These are phyloP conservation scores for Entrophospora sp. DNA, from an alignment of 192 early-diverging fungal species.

Conservation along the genomic window DNA sequence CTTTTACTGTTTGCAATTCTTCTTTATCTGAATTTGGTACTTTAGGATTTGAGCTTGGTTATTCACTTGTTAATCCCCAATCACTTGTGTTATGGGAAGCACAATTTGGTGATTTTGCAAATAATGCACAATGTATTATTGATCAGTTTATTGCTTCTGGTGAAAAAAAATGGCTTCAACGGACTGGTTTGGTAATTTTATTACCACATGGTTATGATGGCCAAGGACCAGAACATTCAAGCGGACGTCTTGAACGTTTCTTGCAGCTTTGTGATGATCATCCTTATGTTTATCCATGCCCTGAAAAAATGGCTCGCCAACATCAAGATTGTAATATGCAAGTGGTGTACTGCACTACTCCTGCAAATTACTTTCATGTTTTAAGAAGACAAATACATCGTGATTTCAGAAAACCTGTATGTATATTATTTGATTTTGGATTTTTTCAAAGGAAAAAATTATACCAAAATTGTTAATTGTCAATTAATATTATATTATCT, in stretches of 20 bases:
- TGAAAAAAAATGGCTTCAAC: conserved; percentile 90
- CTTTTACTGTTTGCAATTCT: conserved; percentile 90
- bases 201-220: conserved; percentile 98
- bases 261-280: conserved; percentile 94
- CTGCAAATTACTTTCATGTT: conserved; percentile 96
- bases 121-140: conserved; percentile 95
- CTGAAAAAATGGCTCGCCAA: conserved; percentile 78
- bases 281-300: conserved; percentile 70
- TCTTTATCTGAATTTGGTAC: conserved; percentile 92
- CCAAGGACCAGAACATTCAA: conserved; percentile 98
- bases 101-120: conserved; percentile 98
- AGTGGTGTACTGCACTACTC: conserved; percentile 93
- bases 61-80: conserved; percentile 91
- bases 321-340: conserved; percentile 99
- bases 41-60: conserved; percentile 95
- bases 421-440: too few species aligned
- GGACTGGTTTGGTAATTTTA: conserved; percentile 82
- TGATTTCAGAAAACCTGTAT: conserved; percentile 92
- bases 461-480: background rate
- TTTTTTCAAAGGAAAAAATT: too few species aligned
- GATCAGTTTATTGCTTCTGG: conserved; percentile 95
- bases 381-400: conserved; percentile 93
- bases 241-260: conserved; percentile 89
- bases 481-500: background rate
- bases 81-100: conserved; percentile 95